These are phyloP conservation scores for Maudiozyma humilis DNA, from an alignment of 1,139 yeast species.

Conservation along the genomic window DNA sequence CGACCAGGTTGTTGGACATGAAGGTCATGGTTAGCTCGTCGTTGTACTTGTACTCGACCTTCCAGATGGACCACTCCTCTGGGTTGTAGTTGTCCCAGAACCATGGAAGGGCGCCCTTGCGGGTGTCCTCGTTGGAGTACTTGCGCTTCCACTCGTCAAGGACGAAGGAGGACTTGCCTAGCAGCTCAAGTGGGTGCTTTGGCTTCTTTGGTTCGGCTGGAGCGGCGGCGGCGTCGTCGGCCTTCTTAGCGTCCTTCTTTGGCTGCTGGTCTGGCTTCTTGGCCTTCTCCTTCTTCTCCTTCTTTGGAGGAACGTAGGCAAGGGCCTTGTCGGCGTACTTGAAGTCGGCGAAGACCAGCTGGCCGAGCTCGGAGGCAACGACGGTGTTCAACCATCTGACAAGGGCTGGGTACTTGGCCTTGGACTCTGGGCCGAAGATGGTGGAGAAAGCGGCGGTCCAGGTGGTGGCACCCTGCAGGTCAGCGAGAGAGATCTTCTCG, in stretches of 20 bases:
- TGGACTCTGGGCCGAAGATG: constrained; percentile 62
- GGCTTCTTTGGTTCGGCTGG: constrained; percentile 51
- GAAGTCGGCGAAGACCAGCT: constrained; percentile 37
- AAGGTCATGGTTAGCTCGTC: constrained; percentile 94
- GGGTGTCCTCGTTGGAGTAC: constrained; percentile 96
- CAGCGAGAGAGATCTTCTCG: constrained; percentile 77
- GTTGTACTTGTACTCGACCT: constrained; percentile 93
- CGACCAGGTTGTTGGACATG: constrained; percentile 97
- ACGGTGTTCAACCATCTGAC: constrained; percentile 79
- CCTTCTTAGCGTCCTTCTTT: constrained; percentile 42
- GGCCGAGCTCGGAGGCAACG: constrained; percentile 47
- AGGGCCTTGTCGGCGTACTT: constrained; percentile 53
- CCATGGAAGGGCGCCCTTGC: constrained; percentile 92
- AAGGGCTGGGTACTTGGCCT: constrained; percentile 55
- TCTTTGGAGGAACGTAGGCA: constrained; percentile 61
- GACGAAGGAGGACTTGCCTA: constrained; percentile 64
- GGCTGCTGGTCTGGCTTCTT: constrained; percentile 19
- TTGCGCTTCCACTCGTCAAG: constrained; percentile 94
- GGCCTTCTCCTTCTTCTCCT: constrained; percentile 44
- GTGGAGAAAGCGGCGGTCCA: constrained; percentile 49
- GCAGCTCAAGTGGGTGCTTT: constrained; percentile 83
- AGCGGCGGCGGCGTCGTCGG: constrained; percentile 32
- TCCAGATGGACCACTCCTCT: constrained; percentile 91
- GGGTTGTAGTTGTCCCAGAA: constrained; percentile 95
- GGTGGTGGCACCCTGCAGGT: constrained; percentile 50